Evolutionary conservation across 2,329 filamentous ascomycete species (phyloP), one percentile per base, ranked within the genome.

Genomic region (Domatiomyces catenatus): DNA sequence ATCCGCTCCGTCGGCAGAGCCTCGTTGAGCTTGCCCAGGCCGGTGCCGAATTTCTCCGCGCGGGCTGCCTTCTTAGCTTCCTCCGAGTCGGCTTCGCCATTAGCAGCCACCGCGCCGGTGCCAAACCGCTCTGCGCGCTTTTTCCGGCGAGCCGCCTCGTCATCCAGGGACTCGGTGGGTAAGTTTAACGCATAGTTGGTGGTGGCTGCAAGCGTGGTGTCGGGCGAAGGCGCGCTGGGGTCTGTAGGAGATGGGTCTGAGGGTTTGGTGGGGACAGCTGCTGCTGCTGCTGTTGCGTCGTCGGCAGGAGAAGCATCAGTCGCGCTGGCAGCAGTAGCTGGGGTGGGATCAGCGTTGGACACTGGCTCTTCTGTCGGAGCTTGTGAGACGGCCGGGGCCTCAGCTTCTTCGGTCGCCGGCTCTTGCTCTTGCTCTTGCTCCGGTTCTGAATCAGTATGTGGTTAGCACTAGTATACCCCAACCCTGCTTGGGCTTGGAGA

Each of bases 51-150:
- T 15, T 69, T 66, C 60, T 73, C 71, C 3, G 71, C 70, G 24
- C 71, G 66, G 52, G 71, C 65, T 17, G 71, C 53, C 12, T 66
- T 62, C 60, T 70, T 72, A 53, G 67, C 62, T 10, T 69, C 67
- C 48, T 72, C 70, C 12, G 64, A 62, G 49, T 66, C 61, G 1
- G 64, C 66, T 51, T 69, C 66, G n/a, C 65, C 63, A 22, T 53
- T 54, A 2, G 54, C 47, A 26, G 46, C 42, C 48, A 67, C 66
- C 17, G 65, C 63, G 20, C 42, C 44, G 19, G 49, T 49, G 17
- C 70, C 70, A 55, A 74, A 74, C 52, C 72, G 70, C 54, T 68
- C 70, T 10, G 71, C 71, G 48, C 71, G 69, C 39, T 67, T 67
- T 59, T 71, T 71, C 53, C 71, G 69, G 62, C 71, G 73, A 50